Evolutionary conservation across 768 basidiomycete species (phyloP).

Genomic region (Boletus insuetus): DNA sequence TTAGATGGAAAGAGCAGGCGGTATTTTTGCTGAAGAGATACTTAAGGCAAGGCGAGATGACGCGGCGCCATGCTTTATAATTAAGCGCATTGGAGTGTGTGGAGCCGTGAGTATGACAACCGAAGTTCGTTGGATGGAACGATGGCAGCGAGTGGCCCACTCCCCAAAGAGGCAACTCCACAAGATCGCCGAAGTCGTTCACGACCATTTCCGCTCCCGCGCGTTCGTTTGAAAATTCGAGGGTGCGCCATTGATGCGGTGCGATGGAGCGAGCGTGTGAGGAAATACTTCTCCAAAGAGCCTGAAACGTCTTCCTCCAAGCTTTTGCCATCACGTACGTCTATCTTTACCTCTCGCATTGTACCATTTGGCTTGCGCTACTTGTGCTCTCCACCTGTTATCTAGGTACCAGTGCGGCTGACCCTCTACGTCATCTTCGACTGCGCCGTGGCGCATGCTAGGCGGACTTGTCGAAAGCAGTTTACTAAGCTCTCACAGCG

Average conservation of each 20-base stretch:
- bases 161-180: constrained; percentile 16
- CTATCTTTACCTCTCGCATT: not conserved
- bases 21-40: not conserved
- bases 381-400: constrained; percentile 8
- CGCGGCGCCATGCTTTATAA: too few species aligned
- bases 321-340: not conserved
- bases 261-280: constrained; percentile 19
- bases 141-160: not conserved
- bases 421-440: constrained; percentile 8
- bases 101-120: constrained; percentile 1
- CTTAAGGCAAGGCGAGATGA: not conserved
- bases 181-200: constrained; percentile 10
- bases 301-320: not conserved
- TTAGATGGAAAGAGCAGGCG: not conserved
- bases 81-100: not conserved
- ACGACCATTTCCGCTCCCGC: constrained; percentile 16
- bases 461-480: not conserved
- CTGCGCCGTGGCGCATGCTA: not conserved
- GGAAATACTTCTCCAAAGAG: not conserved
- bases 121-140: too few species aligned
- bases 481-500: not conserved
- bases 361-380: not conserved
- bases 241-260: constrained; percentile 9
- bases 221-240: not conserved
- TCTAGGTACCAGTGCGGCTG: not conserved